phyloP scores from a whole-genome alignment of 495 filamentous ascomycete genomes.

The Parathielavia appendiculata region DNA sequence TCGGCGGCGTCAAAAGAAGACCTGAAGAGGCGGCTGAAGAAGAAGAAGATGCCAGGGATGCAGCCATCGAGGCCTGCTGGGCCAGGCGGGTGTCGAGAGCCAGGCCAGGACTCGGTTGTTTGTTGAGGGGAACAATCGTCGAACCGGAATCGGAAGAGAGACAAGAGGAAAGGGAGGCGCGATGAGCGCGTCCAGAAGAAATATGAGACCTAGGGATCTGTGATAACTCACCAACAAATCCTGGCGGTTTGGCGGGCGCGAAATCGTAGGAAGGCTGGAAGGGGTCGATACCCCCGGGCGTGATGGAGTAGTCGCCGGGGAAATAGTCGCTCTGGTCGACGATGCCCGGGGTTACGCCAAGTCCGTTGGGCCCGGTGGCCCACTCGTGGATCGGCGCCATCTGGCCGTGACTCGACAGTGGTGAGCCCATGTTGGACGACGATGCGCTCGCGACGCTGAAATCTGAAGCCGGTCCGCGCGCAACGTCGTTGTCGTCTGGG shows the following conservation, averaged over 20 bases:
- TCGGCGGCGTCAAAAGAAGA: slow-evolving; percentile 48
- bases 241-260: slow-evolving; percentile 40
- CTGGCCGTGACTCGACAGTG: slow-evolving; percentile 61
- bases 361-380: slow-evolving; percentile 51
- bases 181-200: slow-evolving; percentile 15
- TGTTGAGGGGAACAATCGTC: slow-evolving; percentile 25
- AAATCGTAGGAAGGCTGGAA: slow-evolving; percentile 57
- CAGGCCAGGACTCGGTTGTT: slow-evolving; percentile 17
- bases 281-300: slow-evolving; percentile 44
- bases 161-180: slow-evolving; percentile 25
- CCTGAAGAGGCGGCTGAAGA: slow-evolving; percentile 25
- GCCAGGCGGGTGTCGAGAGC: slow-evolving; percentile 34
- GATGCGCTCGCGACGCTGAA: slow-evolving; percentile 73
- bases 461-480: slow-evolving; percentile 48
- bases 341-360: slow-evolving; percentile 63
- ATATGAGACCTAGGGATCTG: slow-evolving; percentile 32
- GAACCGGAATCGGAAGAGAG: slow-evolving; percentile 34
- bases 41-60: slow-evolving; percentile 29
- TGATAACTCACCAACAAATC: slow-evolving; percentile 76
- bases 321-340: slow-evolving; percentile 57
- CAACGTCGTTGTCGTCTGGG: slow-evolving; percentile 41
- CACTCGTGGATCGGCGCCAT: slow-evolving; percentile 55
- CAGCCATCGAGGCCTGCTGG: slow-evolving; percentile 27
- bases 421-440: slow-evolving; percentile 79
- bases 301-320: slow-evolving; percentile 51